phyloP scores from a whole-genome alignment of 352 stramenopile genomes.

The Globisporangium paddicum region DNA sequence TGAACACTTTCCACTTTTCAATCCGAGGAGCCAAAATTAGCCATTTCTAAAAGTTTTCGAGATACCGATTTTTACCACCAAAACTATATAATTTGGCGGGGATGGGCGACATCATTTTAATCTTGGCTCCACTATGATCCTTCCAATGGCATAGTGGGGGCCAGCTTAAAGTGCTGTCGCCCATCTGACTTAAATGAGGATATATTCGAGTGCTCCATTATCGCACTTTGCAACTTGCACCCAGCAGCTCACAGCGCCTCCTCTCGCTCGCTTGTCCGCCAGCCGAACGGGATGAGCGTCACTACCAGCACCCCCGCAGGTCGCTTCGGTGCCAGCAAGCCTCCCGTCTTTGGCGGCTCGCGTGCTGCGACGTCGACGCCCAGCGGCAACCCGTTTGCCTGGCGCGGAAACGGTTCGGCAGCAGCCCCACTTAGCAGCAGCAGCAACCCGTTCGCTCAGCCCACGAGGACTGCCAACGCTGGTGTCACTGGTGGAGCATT shows the following conservation, averaged over 20 bases:
- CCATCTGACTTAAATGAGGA: too few relatives aligned
- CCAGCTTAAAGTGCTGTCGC: too few relatives aligned
- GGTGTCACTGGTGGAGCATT: background rate
- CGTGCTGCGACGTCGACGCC: background rate
- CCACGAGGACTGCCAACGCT: background rate
- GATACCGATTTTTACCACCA: too few relatives aligned
- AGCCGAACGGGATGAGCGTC: background rate
- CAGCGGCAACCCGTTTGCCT: conserved; percentile 5
- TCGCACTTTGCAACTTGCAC: conserved; percentile 20
- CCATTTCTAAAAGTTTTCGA: too few relatives aligned
- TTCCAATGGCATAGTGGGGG: too few relatives aligned
- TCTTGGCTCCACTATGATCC: too few relatives aligned
- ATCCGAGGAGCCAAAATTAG: too few relatives aligned
- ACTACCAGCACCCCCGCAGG: background rate
- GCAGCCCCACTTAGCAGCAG: background rate
- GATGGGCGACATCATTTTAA: too few relatives aligned
- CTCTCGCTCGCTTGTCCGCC: background rate
- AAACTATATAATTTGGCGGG: too few relatives aligned
- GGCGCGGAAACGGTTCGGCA: background rate
- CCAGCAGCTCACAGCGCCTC: conserved; percentile 1
- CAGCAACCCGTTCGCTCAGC: background rate
- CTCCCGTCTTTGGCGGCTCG: conserved; percentile 3
- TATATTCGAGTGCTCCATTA: too few relatives aligned
- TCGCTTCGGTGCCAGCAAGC: background rate
- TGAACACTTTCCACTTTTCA: too few relatives aligned